phyloP scores from a whole-genome alignment of 768 basidiomycete species.

The Kwoniella dejecticola region DNA sequence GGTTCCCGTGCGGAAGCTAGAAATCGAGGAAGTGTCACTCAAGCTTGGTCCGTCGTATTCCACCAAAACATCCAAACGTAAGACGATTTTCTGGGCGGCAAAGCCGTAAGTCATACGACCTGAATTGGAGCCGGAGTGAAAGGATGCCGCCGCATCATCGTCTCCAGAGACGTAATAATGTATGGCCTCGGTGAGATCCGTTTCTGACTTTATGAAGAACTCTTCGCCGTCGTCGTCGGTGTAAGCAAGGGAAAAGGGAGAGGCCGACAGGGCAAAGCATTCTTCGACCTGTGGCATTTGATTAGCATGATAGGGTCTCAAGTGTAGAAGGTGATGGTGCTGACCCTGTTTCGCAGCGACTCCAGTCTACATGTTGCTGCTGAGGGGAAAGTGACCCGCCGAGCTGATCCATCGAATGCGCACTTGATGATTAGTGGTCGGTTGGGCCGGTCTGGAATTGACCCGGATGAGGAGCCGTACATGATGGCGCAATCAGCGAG shows the following conservation, averaged over 20 bases:
- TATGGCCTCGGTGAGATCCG: constrained; percentile 81
- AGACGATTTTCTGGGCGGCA: constrained; percentile 68
- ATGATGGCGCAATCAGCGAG: not conserved
- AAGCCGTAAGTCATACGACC: constrained; percentile 37
- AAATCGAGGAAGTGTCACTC: constrained; percentile 81
- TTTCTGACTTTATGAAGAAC: constrained; percentile 66
- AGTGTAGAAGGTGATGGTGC: constrained; percentile 28
- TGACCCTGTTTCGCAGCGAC: constrained; percentile 71
- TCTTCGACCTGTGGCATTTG: constrained; percentile 69
- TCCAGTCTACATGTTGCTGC: constrained; percentile 78
- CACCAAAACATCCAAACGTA: constrained; percentile 73
- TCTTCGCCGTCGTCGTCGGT: constrained; percentile 79
- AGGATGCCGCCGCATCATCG: constrained; percentile 72
- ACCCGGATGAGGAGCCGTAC: not conserved
- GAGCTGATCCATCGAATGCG: constrained; percentile 70
- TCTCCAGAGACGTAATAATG: constrained; percentile 75
- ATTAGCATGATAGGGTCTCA: no score
- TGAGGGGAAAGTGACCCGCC: constrained; percentile 76
- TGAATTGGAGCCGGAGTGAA: constrained; percentile 63
- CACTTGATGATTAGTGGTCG: constrained; percentile 81
- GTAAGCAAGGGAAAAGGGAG: constrained; percentile 73
- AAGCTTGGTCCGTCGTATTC: constrained; percentile 91
- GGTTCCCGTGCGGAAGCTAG: constrained; percentile 73
- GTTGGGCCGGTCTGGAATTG: constrained; percentile 62
- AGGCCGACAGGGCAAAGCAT: constrained; percentile 73